Base-by-base conservation (phyloP, 1,139 yeast species). In the Lodderomyces orthopsilosis region DNA sequence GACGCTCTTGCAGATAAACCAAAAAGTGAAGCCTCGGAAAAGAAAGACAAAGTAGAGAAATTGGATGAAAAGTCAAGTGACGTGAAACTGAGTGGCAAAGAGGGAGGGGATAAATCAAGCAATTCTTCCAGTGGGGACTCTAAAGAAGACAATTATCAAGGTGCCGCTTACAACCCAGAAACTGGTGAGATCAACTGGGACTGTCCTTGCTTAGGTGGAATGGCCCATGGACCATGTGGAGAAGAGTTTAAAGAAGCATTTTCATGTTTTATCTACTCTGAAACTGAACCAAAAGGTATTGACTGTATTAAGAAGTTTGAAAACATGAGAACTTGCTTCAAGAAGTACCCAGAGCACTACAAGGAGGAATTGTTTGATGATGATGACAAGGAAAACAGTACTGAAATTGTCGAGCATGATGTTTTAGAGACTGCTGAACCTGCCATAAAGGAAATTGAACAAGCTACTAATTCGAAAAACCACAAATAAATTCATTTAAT, bases 121-220 rank as follows among this genome's bases (percentile, higher is more conserved):
- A 30, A 30, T 7, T 7, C 9, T 14, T 5, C 14, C 5, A 13
- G n/a, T 7, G 19, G 9, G 7, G 9, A 15, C 19, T 24, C 27
- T 12, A 4, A 24, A 10, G 27, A 24, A 24, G n/a, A 24, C n/a
- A 24, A 24, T 12, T 10, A 28, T 9, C 32, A 28, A 30, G 59
- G 65, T 37, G 89, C 89, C 37, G 97, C 98, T 2, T 93, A 83
- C 68, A 82, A 93, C 68, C 98, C 98, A 40, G 96, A 88, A 57
- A 93, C 99, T 5, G 98, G 98, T 33, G 98, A 93, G 65, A 94
- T 94, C 67, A 93, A 94, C 80, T 94, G 99, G 99, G 98, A 94
- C 61, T 94, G 99, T 65, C 97, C 98, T n/a, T 94, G 99, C 68
- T 75, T 94, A 47, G 98, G 98, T 35, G 98, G 98, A 41, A 93